Conservation (phyloP, 202 grass and related monocot genomes). For the Panicum hallii region DNA sequence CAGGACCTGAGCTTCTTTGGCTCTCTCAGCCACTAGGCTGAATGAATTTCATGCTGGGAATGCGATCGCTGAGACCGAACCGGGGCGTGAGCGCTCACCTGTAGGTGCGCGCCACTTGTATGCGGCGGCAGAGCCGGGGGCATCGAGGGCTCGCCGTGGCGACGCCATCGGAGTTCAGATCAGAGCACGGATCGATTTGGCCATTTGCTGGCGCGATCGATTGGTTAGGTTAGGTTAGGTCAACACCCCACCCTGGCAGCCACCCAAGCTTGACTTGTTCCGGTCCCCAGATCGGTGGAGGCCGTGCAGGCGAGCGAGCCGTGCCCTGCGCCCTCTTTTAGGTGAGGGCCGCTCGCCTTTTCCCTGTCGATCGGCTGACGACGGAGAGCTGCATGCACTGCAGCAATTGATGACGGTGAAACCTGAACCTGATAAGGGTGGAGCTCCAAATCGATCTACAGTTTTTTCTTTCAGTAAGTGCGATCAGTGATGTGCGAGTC, state of each 20-base stretch:
- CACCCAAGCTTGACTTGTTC: conserved; percentile 14
- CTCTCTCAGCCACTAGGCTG: not conserved
- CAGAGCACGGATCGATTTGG: not conserved
- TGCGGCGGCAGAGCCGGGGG: not conserved
- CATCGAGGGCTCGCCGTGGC: not conserved
- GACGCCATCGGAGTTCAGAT: not conserved
- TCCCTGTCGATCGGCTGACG: not conserved
- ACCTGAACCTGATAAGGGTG: conserved; percentile 17
- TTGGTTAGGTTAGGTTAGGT: conserved; percentile 17
- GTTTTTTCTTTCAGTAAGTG: not conserved
- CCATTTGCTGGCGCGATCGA: not conserved
- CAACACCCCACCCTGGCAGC: conserved; percentile 13
- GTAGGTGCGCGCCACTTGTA: not conserved
- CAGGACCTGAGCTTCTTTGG: not conserved
- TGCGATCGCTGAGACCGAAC: not conserved
- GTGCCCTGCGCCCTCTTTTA: conserved; percentile 34
- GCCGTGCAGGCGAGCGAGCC: not conserved
- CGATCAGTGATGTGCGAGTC: not conserved
- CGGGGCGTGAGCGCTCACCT: no score
- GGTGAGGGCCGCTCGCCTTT: conserved; percentile 45
- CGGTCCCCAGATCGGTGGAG: not conserved
- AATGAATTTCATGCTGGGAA: not conserved
- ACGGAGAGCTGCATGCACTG: conserved; percentile 18
- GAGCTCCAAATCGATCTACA: not conserved
- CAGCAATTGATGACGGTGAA: conserved; percentile 22